A percentile compares a stretch with the other conserved stretches of the same genome.
These are phyloP conservation scores for Margaritispora aquatica DNA, from an alignment of 495 filamentous ascomycete genomes.

Conservation along the genomic window DNA sequence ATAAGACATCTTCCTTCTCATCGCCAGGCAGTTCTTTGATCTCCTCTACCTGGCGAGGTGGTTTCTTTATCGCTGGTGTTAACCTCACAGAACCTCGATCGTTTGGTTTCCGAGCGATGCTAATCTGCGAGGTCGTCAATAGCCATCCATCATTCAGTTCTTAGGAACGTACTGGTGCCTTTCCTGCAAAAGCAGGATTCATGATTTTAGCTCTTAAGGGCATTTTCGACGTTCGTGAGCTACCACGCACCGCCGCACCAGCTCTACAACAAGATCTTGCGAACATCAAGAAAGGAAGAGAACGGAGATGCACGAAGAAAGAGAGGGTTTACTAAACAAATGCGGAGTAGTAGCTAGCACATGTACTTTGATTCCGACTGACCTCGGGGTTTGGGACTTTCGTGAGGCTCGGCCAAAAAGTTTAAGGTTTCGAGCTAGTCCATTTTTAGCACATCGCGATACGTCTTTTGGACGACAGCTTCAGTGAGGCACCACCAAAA, in stretches of 20 bases:
- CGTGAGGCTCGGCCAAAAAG: neutral
- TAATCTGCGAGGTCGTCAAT: conserved; percentile 16
- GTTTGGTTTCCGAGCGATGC: conserved; percentile 6
- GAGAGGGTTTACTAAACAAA: conserved; percentile 9
- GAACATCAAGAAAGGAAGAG: conserved; percentile 23
- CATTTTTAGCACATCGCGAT: conserved; percentile 16
- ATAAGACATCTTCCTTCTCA: conserved; percentile 86
- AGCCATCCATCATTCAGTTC: neutral
- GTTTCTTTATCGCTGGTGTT: neutral
- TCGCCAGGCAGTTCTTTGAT: conserved; percentile 56
- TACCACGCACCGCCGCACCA: conserved; percentile 15
- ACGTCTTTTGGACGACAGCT: conserved; percentile 12
- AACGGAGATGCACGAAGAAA: conserved; percentile 5
- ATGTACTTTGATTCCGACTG: neutral
- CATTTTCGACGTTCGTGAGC: conserved; percentile 47
- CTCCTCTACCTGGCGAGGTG: conserved; percentile 23
- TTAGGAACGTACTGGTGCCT: conserved; percentile 36
- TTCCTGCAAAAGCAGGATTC: conserved; percentile 47
- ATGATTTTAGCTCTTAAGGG: conserved; percentile 81
- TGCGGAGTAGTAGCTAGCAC: conserved; percentile 9
- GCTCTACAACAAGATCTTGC: conserved; percentile 20
- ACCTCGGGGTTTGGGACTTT: conserved; percentile 25
- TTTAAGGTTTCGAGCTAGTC: conserved; percentile 14
- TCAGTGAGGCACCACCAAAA: conserved; percentile 16
- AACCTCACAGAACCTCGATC: no score